These are phyloP conservation scores for Larix kaempferi DNA, from an alignment of 75 land plant species.

Conservation along the genomic window DNA sequence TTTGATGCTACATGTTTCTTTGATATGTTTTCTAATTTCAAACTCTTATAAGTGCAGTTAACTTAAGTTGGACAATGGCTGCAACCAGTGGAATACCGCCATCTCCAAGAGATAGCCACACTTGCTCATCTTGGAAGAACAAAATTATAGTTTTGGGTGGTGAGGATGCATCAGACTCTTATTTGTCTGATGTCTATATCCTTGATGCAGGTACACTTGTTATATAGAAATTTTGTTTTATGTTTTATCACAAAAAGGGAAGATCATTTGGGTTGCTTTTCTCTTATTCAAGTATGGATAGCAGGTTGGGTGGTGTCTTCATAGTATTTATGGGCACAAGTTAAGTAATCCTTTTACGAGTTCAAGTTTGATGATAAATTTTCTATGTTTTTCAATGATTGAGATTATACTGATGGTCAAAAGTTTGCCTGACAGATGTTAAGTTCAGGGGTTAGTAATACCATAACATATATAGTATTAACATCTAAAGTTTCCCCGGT, in stretches of 20 bases:
- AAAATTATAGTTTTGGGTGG: slow-evolving; percentile 88
- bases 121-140: slow-evolving; percentile 87
- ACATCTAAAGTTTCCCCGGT: neutral
- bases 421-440: neutral
- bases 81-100: slow-evolving; percentile 72
- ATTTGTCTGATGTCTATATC: slow-evolving; percentile 80
- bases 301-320: neutral
- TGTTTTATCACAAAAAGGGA: neutral
- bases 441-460: neutral
- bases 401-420: neutral
- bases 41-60: slow-evolving; percentile 31
- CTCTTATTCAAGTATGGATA: neutral
- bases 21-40: neutral
- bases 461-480: neutral
- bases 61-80: slow-evolving; percentile 59
- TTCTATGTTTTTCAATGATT: neutral
- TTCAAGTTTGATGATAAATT: neutral
- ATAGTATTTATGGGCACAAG: too few species aligned
- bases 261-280: neutral
- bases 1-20: neutral
- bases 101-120: slow-evolving; percentile 89
- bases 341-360: neutral
- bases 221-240: neutral
- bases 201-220: slow-evolving; percentile 70
- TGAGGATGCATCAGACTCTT: slow-evolving; percentile 86